These are phyloP conservation scores for Stagonosporopsis cucurbitacearum DNA, from an alignment of 2,329 filamentous ascomycete species.

Conservation along the genomic window DNA sequence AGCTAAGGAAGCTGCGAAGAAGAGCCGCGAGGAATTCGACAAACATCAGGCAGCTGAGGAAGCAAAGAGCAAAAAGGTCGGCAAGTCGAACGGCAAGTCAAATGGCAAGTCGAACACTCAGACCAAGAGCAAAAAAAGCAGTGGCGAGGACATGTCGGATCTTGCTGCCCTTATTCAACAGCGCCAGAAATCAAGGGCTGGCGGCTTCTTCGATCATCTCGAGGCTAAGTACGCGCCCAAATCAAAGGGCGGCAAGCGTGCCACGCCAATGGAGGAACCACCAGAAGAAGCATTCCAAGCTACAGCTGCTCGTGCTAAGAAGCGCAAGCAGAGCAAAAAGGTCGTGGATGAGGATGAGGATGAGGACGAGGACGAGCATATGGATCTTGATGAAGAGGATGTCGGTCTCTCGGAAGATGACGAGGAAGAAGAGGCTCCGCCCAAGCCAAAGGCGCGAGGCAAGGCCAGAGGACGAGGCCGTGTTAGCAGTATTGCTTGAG, in stretches of 20 bases:
- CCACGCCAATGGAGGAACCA: slow-evolving; percentile 58
- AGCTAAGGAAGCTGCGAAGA: slow-evolving; percentile 44
- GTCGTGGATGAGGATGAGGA: slow-evolving; percentile 14
- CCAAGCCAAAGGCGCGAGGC: slow-evolving; percentile 29
- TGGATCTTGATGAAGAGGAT: slow-evolving; percentile 35
- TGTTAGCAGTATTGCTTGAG: slow-evolving; percentile 19
- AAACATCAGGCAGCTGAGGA: slow-evolving; percentile 59
- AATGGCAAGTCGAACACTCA: slow-evolving; percentile 29
- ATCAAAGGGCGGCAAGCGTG: slow-evolving; percentile 55
- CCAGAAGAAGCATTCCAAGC: slow-evolving; percentile 67
- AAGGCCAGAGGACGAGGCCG: slow-evolving; percentile 28
- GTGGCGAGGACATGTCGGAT: slow-evolving; percentile 43
- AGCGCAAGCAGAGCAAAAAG: slow-evolving; percentile 34
- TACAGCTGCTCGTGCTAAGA: slow-evolving; percentile 37
- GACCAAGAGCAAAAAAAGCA: slow-evolving; percentile 39
- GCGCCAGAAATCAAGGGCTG: slow-evolving; percentile 43
- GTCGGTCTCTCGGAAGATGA: slow-evolving; percentile 37
- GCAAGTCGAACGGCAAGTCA: slow-evolving; percentile 30
- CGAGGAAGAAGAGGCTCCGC: slow-evolving; percentile 24
- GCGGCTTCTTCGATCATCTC: slow-evolving; percentile 45
- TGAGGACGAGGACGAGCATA: slow-evolving; percentile 25
- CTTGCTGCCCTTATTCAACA: slow-evolving; percentile 49
- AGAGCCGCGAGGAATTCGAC: slow-evolving; percentile 54
- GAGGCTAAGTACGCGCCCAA: slow-evolving; percentile 47
- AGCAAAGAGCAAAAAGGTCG: slow-evolving; percentile 68